Percentiles rank a stretch among this genome's conserved stretches.
These are phyloP conservation scores for Suhomyces choctaworum DNA, from an alignment of 1,139 yeast species.

Conservation along the genomic window DNA sequence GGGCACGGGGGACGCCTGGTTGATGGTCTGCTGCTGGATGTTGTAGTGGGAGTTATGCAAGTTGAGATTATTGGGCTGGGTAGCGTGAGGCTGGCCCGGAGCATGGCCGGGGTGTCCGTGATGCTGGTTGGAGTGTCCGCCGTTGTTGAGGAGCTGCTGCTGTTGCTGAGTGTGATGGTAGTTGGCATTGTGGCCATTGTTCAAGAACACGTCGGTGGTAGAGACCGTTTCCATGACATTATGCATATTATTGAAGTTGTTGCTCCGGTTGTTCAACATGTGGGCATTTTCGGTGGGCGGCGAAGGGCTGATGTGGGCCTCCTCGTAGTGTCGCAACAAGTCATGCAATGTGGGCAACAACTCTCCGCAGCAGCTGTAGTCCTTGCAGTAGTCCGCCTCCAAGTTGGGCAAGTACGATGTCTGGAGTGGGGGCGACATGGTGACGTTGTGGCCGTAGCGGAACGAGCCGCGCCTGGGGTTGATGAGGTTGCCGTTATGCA, in stretches of 20 bases:
- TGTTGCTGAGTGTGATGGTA: conserved; percentile 11
- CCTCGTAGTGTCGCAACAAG: conserved; percentile 90
- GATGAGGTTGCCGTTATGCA: conserved; percentile 30
- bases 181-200: conserved; percentile 22
- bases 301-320: conserved; percentile 84
- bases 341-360: conserved; percentile 91
- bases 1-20: conserved; percentile 13
- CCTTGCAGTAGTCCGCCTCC: conserved; percentile 95
- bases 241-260: conserved; percentile 43
- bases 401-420: conserved; percentile 84
- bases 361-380: conserved; percentile 94
- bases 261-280: conserved; percentile 34
- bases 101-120: conserved; percentile 16
- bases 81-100: conserved; percentile 17
- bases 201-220: conserved; percentile 85
- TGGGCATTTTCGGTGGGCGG: conserved; percentile 50
- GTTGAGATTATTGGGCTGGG: conserved; percentile 19
- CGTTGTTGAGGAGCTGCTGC: conserved; percentile 11
- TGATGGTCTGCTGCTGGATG: conserved; percentile 15
- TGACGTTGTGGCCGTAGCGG: conserved; percentile 32
- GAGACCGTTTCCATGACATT: conserved; percentile 70
- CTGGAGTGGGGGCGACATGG: conserved; percentile 64
- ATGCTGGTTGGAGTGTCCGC: conserved; percentile 10
- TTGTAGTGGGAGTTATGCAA: conserved; percentile 16
- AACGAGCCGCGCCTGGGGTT: conserved; percentile 48